Percentiles rank a stretch among this genome's conserved stretches.
phyloP scores from a whole-genome alignment of 1,284 basidiomycete genomes.

The Ganoderma multipileum region DNA sequence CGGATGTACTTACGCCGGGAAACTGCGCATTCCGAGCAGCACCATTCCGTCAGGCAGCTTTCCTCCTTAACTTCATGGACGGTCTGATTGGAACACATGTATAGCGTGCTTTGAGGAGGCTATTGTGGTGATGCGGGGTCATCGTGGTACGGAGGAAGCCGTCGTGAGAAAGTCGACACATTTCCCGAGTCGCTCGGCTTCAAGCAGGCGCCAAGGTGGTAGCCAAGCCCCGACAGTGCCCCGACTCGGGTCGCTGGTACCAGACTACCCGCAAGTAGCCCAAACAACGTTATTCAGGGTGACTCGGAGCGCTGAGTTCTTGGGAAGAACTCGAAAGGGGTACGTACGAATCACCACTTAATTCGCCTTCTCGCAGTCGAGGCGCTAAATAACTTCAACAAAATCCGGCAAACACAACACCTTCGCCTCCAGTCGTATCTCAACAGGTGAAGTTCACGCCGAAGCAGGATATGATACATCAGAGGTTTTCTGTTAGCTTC shows the following conservation, averaged over 20 bases:
- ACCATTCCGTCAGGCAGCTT: neutral
- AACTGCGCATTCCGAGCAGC: neutral
- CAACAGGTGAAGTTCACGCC: no score
- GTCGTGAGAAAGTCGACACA: neutral
- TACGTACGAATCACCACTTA: neutral
- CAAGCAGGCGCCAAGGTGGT: neutral
- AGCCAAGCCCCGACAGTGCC: neutral
- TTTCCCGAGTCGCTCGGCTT: neutral
- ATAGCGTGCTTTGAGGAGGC: neutral
- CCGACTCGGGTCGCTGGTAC: neutral
- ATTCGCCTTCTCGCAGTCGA: neutral
- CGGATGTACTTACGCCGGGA: neutral
- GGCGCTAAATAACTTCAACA: no score
- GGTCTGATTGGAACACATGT: neutral
- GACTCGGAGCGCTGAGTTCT: neutral
- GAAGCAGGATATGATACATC: neutral
- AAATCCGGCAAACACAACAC: no score
- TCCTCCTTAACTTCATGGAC: neutral
- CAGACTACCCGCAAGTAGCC: neutral
- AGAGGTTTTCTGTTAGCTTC: neutral
- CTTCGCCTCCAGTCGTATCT: no score
- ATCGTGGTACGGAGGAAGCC: conserved; percentile 1
- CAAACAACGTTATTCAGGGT: neutral
- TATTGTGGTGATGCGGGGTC: neutral
- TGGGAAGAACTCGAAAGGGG: neutral